Evolutionary conservation across 805 yeast species (phyloP).

Genomic region (Yarrowia divulgata): DNA sequence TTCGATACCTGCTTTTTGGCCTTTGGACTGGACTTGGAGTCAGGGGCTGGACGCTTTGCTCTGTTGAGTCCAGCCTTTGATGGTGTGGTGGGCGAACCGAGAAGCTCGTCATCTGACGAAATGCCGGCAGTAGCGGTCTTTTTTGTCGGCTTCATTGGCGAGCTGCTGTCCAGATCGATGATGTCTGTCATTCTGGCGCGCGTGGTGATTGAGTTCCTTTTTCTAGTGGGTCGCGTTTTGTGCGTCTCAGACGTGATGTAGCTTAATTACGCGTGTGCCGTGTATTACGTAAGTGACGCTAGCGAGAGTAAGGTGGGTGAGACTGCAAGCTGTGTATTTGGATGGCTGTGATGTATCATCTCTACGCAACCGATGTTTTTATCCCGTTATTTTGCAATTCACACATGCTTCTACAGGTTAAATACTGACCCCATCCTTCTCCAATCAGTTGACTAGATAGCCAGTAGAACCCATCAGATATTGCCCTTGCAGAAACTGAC

Average conservation of each 20-base stretch:
- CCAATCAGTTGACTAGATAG: too few relatives aligned
- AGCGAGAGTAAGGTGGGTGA: too few relatives aligned
- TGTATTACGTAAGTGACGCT: not conserved
- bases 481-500: too few relatives aligned
- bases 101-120: not conserved
- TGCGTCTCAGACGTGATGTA: not conserved
- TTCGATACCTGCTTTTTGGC: constrained; percentile 10
- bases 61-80: not conserved
- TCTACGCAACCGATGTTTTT: too few relatives aligned
- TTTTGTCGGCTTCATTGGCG: not conserved
- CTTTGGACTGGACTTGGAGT: not conserved
- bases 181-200: constrained; percentile 1
- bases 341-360: too few relatives aligned
- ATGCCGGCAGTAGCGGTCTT: not conserved
- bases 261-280: not conserved
- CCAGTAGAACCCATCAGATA: too few relatives aligned
- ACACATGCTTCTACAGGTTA: too few relatives aligned
- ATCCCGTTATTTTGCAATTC: too few relatives aligned
- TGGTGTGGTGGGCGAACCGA: not conserved
- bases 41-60: constrained; percentile 15
- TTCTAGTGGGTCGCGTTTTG: not conserved
- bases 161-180: not conserved
- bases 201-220: not conserved
- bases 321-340: too few relatives aligned
- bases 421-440: too few relatives aligned